Conservation (phyloP, 2,329 filamentous ascomycete species). For the Diaporthe destruens region DNA sequence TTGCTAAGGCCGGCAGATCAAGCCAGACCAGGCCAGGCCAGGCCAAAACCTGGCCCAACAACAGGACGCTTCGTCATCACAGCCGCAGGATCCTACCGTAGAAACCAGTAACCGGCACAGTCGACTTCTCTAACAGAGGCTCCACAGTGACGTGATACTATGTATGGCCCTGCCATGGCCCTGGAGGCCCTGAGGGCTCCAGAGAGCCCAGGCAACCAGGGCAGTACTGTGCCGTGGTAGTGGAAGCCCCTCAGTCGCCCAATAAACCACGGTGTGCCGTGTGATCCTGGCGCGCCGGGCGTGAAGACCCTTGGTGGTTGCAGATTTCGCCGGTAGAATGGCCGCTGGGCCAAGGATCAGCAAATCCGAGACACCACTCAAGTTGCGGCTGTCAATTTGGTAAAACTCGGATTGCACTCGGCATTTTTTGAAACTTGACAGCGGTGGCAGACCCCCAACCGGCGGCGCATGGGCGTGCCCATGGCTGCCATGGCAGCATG, state of each 20-base stretch:
- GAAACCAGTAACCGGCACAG: slow-evolving; percentile 12
- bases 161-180: slow-evolving; percentile 11
- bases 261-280: slow-evolving; percentile 9
- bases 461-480: not conserved
- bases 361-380: slow-evolving; percentile 35
- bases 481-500: not conserved
- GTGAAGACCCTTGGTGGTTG: slow-evolving; percentile 7
- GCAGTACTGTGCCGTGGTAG: not conserved
- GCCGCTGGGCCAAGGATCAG: slow-evolving; percentile 33
- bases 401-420: slow-evolving; percentile 25
- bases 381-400: slow-evolving; percentile 22
- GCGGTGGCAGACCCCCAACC: slow-evolving; percentile 19
- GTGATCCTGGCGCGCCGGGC: slow-evolving; percentile 5
- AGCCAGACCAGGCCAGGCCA: not conserved
- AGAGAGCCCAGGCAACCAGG: not conserved
- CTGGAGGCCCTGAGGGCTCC: slow-evolving; percentile 1
- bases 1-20: slow-evolving; percentile 12
- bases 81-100: slow-evolving; percentile 13
- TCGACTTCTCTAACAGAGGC: slow-evolving; percentile 21
- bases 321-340: slow-evolving; percentile 12
- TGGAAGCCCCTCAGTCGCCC: slow-evolving; percentile 1
- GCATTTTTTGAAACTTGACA: slow-evolving; percentile 27
- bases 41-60: not conserved
- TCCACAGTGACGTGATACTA: slow-evolving; percentile 39
- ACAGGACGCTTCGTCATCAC: slow-evolving; percentile 30